These are phyloP conservation scores for Phoma sp. DNA, from an alignment of 2,329 filamentous ascomycete species.

Conservation along the genomic window DNA sequence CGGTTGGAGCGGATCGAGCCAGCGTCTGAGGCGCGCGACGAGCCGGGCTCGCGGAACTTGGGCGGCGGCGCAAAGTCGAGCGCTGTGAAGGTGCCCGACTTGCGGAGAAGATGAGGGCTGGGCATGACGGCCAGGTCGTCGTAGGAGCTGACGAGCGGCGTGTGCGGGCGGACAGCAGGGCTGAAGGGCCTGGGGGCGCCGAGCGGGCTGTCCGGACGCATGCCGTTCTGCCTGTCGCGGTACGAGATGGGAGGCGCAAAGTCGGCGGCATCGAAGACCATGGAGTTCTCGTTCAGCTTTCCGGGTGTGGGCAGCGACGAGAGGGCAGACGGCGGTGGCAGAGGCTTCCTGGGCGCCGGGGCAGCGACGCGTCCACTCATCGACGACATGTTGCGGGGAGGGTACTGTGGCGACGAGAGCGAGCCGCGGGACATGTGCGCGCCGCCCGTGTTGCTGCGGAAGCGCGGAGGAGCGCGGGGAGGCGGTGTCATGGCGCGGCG, in stretches of 20 bases:
- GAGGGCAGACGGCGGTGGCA: constrained; percentile 77
- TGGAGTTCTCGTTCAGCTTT: constrained; percentile 79
- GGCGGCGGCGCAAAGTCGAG: constrained; percentile 83
- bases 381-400: constrained; percentile 50
- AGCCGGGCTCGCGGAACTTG: constrained; percentile 64
- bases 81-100: constrained; percentile 77
- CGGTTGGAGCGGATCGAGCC: constrained; percentile 70
- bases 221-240: constrained; percentile 71
- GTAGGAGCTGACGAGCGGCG: constrained; percentile 81
- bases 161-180: constrained; percentile 73
- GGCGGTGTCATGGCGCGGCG: constrained; percentile 97
- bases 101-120: constrained; percentile 80
- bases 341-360: constrained; percentile 58
- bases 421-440: constrained; percentile 57
- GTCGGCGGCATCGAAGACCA: constrained; percentile 74
- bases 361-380: constrained; percentile 46
- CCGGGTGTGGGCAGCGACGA: constrained; percentile 82
- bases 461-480: constrained; percentile 69
- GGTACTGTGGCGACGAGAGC: constrained; percentile 54
- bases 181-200: constrained; percentile 72
- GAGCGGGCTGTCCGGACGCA: constrained; percentile 64
- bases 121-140: constrained; percentile 86
- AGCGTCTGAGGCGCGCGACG: constrained; percentile 51
- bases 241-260: constrained; percentile 77
- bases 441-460: constrained; percentile 43